phyloP scores from a whole-genome alignment of 805 yeast species.

The Cyberlindnera samutprakarnensis region DNA sequence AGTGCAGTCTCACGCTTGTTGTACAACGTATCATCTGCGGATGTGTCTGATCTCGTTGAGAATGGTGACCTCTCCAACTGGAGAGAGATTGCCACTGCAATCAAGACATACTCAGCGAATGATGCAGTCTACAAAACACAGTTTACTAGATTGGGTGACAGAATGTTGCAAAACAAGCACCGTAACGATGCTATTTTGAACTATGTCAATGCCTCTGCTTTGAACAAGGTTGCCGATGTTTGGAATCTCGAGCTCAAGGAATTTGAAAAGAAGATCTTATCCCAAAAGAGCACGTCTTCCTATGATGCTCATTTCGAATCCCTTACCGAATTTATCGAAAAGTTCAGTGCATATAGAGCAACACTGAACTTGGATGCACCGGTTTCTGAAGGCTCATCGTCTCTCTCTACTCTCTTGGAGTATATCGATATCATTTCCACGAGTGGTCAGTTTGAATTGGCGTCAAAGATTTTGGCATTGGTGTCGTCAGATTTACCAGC shows the following conservation, averaged over 20 bases:
- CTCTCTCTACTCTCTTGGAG: conserved; percentile 57
- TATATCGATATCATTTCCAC: conserved; percentile 75
- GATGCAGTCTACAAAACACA: conserved; percentile 43
- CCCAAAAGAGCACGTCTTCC: conserved; percentile 41
- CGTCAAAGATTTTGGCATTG: conserved; percentile 57
- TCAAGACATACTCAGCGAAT: conserved; percentile 47
- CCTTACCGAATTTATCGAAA: conserved; percentile 74
- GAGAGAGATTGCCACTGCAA: conserved; percentile 72
- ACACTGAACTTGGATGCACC: conserved; percentile 29
- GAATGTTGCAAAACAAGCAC: conserved; percentile 45
- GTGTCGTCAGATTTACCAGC: conserved; percentile 72
- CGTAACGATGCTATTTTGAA: conserved; percentile 73
- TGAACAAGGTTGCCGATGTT: conserved; percentile 68
- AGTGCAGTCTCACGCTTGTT: conserved; percentile 65
- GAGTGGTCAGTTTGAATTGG: conserved; percentile 78
- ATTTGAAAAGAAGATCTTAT: conserved; percentile 34
- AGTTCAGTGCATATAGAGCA: conserved; percentile 67
- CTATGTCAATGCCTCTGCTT: conserved; percentile 73
- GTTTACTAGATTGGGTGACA: conserved; percentile 68
- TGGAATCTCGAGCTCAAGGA: conserved; percentile 75
- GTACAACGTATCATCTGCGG: conserved; percentile 49
- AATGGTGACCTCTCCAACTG: conserved; percentile 75
- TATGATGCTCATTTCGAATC: conserved; percentile 83
- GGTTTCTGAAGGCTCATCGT: conserved; percentile 20
- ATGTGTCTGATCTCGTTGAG: conserved; percentile 61